Base-by-base conservation (phyloP, 768 basidiomycete genomes). In the Cyclocybe cylindracea region DNA sequence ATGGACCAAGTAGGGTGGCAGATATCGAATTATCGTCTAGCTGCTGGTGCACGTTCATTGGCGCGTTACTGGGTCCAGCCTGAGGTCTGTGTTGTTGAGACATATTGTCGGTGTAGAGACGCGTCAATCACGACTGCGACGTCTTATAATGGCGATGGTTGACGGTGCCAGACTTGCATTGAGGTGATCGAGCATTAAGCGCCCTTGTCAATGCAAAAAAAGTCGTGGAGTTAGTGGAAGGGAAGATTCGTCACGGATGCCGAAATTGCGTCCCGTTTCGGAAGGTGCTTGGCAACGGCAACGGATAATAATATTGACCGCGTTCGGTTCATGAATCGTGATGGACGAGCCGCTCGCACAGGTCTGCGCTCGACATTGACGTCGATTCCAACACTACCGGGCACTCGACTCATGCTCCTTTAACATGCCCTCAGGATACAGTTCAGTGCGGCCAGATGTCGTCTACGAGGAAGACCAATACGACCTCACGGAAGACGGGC, bases 1-100 rank as follows among this genome's bases (percentile, higher is more conserved):
- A 71, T 1, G 89, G 89, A 3, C 69, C 69, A 13, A 87, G 76
- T 31, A 92, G 74, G 19, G 78, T 76, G 29, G 78, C 72, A 8
- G 86, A 82, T 81, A 87, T 89, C 5, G 85, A 82, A 8, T 60
- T 62, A 48, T 64, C 60, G 44, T 67, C 54, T 54, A 9, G 51
- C 45, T n/a, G 47, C 32, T 19, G 51, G 50, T 46, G 50, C 16
- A 40, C 48, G 29, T 33, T 37, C 46, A 36, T 59, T 56, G n/a
- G 56, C 29, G 42, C 53, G 19, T 39, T 24, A 5, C 24, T 24
- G 24, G 52, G 51, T 32, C 46, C 34, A 18, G 39, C 46, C 33
- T 44, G 48, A 45, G 49, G 57, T 33, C 45, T 55, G 41, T 53
- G 48, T 35, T 34, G 53, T 50, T 59, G 61, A 24, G 54, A 59